Conservation (phyloP, 306 rosid genomes). For the Hippophae gyantsensis region DNA sequence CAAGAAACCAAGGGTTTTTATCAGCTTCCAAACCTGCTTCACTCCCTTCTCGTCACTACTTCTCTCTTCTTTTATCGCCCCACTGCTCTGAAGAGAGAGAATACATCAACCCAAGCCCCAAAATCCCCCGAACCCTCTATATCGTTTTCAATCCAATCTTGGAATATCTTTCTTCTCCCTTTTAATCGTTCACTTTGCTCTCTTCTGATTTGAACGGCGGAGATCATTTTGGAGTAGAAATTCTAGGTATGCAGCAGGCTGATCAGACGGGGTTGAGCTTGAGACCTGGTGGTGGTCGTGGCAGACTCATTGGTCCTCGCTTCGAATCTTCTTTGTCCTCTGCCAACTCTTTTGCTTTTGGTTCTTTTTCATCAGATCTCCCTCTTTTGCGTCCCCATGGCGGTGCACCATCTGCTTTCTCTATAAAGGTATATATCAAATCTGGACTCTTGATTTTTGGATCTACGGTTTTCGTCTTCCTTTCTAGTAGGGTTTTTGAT, state of each 20-base stretch:
- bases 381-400: constrained; percentile 53
- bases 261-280: neutral
- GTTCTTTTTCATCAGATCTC: constrained; percentile 66
- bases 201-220: constrained; percentile 7
- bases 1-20: no score
- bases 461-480: constrained; percentile 1
- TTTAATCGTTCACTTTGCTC: no score
- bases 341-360: constrained; percentile 50
- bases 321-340: constrained; percentile 13
- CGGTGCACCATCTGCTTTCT: constrained; percentile 31
- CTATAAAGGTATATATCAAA: constrained; percentile 44
- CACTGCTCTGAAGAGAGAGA: no score
- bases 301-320: neutral
- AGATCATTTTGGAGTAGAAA: neutral
- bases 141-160: no score
- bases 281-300: neutral
- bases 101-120: no score
- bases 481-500: neutral
- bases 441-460: neutral
- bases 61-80: no score
- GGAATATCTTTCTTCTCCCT: no score
- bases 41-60: no score
- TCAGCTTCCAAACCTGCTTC: no score
- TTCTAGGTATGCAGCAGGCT: neutral
- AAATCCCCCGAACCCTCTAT: no score